These are phyloP conservation scores for Microcyclospora tardicrescens DNA, from an alignment of 2,329 filamentous ascomycete species.

Conservation along the genomic window DNA sequence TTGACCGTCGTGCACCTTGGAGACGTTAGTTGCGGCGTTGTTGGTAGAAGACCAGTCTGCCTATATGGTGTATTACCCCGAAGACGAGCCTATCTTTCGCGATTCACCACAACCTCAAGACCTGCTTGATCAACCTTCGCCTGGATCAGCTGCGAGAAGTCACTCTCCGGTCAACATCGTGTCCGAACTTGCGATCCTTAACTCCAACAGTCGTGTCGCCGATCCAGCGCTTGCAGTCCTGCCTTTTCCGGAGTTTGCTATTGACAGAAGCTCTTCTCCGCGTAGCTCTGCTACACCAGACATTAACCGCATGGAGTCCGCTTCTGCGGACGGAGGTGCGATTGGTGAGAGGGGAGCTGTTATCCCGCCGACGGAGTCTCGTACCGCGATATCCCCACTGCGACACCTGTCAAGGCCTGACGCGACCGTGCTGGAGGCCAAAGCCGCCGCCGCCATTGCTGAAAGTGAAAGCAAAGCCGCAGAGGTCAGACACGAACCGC, in stretches of 20 bases:
- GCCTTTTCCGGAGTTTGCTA: background rate
- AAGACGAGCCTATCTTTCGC: background rate
- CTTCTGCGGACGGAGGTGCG: no score
- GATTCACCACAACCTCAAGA: background rate
- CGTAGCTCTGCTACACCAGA: background rate
- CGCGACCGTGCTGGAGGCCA: no score
- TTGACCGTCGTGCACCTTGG: background rate
- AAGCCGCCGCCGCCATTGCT: no score
- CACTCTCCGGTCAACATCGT: background rate
- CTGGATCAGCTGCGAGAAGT: background rate
- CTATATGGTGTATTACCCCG: background rate
- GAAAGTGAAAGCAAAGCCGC: no score
- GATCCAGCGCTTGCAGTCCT: background rate
- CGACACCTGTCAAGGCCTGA: no score
- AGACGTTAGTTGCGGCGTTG: background rate
- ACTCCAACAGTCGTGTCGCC: background rate
- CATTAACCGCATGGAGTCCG: background rate
- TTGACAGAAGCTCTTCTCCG: background rate
- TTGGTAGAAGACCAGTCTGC: background rate
- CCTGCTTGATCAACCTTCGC: background rate
- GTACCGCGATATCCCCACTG: no score
- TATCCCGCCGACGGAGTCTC: no score
- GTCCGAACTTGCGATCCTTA: background rate
- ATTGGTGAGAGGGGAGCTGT: no score
- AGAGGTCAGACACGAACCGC: no score